Evolutionary conservation across 2,329 filamentous ascomycete species (phyloP).

Genomic region (Claviceps purpurea): DNA sequence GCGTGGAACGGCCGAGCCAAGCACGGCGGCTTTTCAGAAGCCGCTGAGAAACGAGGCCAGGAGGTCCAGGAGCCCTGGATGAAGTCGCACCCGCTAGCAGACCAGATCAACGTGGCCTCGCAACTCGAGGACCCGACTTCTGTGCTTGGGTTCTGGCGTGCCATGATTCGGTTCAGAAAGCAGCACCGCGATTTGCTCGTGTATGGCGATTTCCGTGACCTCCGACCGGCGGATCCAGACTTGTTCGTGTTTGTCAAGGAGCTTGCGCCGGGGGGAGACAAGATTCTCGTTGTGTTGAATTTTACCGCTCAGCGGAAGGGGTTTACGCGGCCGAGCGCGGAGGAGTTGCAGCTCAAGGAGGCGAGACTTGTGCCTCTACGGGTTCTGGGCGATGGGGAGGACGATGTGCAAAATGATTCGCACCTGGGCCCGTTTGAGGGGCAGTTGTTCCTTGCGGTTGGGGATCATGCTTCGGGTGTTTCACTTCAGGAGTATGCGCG

Average conservation of each 20-base stretch:
- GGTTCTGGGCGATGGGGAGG: constrained; percentile 14
- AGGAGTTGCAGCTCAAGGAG: constrained; percentile 12
- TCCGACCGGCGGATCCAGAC: constrained; percentile 13
- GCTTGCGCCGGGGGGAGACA: constrained; percentile 10
- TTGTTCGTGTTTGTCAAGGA: constrained; percentile 20
- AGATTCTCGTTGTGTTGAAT: constrained; percentile 19
- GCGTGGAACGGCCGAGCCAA: constrained; percentile 39
- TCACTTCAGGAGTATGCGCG: not conserved
- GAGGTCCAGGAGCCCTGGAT: constrained; percentile 20
- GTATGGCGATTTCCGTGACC: constrained; percentile 20
- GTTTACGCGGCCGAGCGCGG: constrained; percentile 8
- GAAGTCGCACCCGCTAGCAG: constrained; percentile 17
- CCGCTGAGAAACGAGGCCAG: constrained; percentile 19
- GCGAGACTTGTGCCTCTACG: constrained; percentile 11
- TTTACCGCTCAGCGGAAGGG: constrained; percentile 17
- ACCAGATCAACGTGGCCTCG: constrained; percentile 39
- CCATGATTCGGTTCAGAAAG: constrained; percentile 15
- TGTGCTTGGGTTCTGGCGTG: constrained; percentile 20
- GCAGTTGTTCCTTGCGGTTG: constrained; percentile 12
- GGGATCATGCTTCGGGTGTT: too few relatives aligned
- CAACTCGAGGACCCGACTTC: constrained; percentile 31
- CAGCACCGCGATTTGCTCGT: constrained; percentile 20
- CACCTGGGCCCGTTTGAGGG: constrained; percentile 18
- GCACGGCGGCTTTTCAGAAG: constrained; percentile 22
- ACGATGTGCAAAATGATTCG: constrained; percentile 7